Conservation (phyloP, 257 asterid genomes). For the Solanum pimpinellifolium region DNA sequence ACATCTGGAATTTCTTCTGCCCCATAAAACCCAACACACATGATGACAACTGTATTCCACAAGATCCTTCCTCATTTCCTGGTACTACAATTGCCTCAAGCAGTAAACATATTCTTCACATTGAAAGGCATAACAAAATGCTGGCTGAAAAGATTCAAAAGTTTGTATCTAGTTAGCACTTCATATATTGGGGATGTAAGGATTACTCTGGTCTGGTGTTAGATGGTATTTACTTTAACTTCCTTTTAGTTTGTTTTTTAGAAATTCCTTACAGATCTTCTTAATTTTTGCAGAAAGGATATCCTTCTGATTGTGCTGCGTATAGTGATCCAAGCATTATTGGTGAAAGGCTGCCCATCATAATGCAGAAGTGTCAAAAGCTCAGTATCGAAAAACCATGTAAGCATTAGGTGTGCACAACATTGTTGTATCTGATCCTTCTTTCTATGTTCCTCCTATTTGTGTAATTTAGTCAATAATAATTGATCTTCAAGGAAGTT, state of each 20-base stretch:
- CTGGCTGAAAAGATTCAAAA: not conserved
- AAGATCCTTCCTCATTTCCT: not conserved
- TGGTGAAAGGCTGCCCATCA: constrained; percentile 70
- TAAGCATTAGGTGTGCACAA: constrained; percentile 27
- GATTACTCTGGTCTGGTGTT: not conserved
- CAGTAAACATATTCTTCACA: not conserved
- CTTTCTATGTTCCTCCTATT: not conserved
- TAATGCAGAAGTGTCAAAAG: constrained; percentile 68
- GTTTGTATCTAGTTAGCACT: not conserved
- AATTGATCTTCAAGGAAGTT: not conserved
- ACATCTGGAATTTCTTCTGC: not conserved
- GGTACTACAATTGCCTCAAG: not conserved
- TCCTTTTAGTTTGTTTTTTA: not conserved
- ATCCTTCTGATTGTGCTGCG: constrained; percentile 73
- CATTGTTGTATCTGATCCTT: constrained; percentile 5
- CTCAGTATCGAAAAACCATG: constrained; percentile 37
- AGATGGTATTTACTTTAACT: not conserved
- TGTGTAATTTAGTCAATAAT: constrained; percentile 1
- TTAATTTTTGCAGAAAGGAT: constrained; percentile 70
- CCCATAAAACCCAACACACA: not conserved
- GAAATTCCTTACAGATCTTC: not conserved
- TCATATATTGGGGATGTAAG: not conserved
- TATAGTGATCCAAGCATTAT: constrained; percentile 80
- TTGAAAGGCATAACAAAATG: not conserved
- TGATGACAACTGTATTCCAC: not conserved